Evolutionary conservation across 2,329 filamentous ascomycete species (phyloP).

Genomic region (Elsinoe fawcettii): DNA sequence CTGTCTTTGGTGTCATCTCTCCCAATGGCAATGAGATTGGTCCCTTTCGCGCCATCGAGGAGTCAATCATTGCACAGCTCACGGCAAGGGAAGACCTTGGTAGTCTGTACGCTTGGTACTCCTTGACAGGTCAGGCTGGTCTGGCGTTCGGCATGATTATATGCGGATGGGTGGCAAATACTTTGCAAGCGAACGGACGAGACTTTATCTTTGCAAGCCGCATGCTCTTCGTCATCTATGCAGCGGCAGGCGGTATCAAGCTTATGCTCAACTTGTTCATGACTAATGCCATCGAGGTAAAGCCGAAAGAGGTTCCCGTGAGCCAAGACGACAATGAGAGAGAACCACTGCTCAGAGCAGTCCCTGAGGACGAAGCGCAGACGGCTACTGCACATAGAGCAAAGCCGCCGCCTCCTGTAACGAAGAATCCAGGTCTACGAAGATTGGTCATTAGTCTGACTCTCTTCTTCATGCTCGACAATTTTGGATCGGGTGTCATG

Average conservation of each 20-base stretch:
- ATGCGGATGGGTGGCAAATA: constrained; percentile 33
- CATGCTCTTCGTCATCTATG: constrained; percentile 38
- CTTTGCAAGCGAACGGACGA: constrained; percentile 30
- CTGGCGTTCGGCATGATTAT: constrained; percentile 25
- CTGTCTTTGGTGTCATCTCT: constrained; percentile 29
- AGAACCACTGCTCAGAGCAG: constrained; percentile 6
- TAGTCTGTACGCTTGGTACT: constrained; percentile 29
- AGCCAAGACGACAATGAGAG: neutral
- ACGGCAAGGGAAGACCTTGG: constrained; percentile 21
- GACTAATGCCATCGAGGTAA: constrained; percentile 33
- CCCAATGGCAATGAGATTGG: constrained; percentile 31
- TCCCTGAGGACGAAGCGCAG: neutral
- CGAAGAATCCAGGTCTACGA: neutral
- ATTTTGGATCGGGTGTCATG: constrained; percentile 16
- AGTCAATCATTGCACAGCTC: constrained; percentile 29
- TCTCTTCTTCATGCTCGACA: constrained; percentile 15
- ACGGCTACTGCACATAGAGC: neutral
- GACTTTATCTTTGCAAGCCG: constrained; percentile 33
- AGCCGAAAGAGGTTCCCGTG: neutral
- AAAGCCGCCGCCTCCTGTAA: neutral
- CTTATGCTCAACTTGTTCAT: constrained; percentile 33
- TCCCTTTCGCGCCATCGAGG: constrained; percentile 30
- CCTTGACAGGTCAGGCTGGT: constrained; percentile 25
- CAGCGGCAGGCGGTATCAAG: constrained; percentile 34
- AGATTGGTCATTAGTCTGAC: constrained; percentile 1